Base-by-base conservation (phyloP, 192 early-diverging fungal genomes). In the Dimargaris xerosporica region DNA sequence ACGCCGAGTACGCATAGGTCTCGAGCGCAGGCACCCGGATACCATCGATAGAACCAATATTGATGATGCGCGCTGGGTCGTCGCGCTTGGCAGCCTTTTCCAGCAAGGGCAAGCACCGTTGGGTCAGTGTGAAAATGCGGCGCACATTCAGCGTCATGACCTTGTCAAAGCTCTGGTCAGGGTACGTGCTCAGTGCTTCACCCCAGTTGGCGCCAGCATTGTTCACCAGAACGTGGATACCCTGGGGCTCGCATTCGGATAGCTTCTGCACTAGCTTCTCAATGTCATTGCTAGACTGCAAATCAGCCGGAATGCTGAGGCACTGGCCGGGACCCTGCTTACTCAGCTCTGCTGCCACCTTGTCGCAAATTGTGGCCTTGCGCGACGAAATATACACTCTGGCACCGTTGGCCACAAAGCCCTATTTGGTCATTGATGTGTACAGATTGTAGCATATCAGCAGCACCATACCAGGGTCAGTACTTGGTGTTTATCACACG, bases 341-440 rank as follows among this genome's bases (percentile, higher is more conserved):
- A 62, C 67, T 87, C 61, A 96, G 76, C 60, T 87, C 84, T 7
- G 65, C 59, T 3, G 91, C 91, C 5, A 78, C 79, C 48, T 77
- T 66, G 29, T 83, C 80, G 46, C 80, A 78, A 1, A 76, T 81
- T 9, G 70, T 47, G 15, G 69, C 72, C 61, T 89, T 91, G 64
- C 94, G 80, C 31, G 85, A 86, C 42, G 87, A 83, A 66, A 96
- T 93, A 69, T 93, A 96, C 28, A 96, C 94, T 68, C 78, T 85
- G 62, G 88, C 90, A 16, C 93, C 93, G 78, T 88, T 90, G 63
- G 78, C 82, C 31, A 93, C 82, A 51, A 91, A 85, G 23, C 85
- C 87, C 55, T 80, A 62, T 13, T 78, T 67, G 44, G 86, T 79
- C 83, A 85, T 82, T 60, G 70, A 65, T n/a, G n/a, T n/a, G n/a